Evolutionary conservation across 352 stramenopile genomes (phyloP).

Genomic region (Paralagenidium karlingii): DNA sequence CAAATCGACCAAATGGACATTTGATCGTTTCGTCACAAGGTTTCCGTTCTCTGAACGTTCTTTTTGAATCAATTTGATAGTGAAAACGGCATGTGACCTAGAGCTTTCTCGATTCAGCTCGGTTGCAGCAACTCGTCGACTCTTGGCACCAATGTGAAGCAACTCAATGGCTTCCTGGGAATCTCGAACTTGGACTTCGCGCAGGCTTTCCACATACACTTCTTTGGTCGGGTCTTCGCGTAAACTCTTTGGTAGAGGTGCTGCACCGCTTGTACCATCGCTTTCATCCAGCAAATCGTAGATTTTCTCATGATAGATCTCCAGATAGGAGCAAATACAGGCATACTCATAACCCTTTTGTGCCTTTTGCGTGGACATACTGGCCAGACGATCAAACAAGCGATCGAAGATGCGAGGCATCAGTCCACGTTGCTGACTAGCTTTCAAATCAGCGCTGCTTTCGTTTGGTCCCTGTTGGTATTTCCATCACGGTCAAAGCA

Average conservation of each 20-base stretch:
- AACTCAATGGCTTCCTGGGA: constrained; percentile 58
- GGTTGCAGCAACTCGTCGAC: constrained; percentile 90
- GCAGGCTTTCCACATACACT: constrained; percentile 73
- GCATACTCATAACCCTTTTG: constrained; percentile 30
- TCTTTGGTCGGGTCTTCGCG: constrained; percentile 63
- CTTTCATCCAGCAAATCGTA: constrained; percentile 73
- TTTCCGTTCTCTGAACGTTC: constrained; percentile 43
- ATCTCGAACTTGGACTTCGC: constrained; percentile 44
- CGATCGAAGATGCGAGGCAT: constrained; percentile 78
- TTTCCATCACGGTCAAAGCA: too few species aligned
- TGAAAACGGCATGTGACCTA: constrained; percentile 96
- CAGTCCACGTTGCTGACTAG: constrained; percentile 45
- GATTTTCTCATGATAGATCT: constrained; percentile 88
- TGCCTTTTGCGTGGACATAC: constrained; percentile 22
- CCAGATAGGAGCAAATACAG: constrained; percentile 75
- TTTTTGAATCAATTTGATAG: constrained; percentile 85
- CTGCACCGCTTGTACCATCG: constrained; percentile 12
- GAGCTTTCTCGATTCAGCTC: constrained; percentile 97
- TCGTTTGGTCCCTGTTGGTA: neutral
- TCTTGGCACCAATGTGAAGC: constrained; percentile 66
- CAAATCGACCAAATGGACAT: constrained; percentile 78
- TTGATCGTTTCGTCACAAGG: constrained; percentile 52
- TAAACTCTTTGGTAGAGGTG: constrained; percentile 44
- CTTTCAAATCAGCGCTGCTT: constrained; percentile 25
- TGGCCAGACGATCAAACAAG: constrained; percentile 48